Conservation (phyloP, 2,329 filamentous ascomycete genomes). For the Cadophora sp. region DNA sequence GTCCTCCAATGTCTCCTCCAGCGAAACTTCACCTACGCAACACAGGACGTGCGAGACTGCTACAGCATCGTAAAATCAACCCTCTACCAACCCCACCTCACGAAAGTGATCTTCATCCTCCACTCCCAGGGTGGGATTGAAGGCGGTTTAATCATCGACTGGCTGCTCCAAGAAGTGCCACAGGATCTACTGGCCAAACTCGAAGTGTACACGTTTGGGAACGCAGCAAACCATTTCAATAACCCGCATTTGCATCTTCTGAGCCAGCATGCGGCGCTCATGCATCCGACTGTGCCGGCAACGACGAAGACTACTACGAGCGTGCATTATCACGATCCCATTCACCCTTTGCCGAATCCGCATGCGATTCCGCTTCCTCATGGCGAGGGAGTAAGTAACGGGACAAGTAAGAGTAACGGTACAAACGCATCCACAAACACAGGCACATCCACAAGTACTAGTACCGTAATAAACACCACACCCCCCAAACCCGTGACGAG, state of each 20-base stretch:
- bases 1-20: conserved; percentile 80
- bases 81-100: conserved; percentile 65
- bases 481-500: not conserved
- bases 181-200: conserved; percentile 70
- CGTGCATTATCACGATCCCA: conserved; percentile 38
- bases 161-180: conserved; percentile 75
- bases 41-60: conserved; percentile 68
- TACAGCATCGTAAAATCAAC: conserved; percentile 67
- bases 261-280: conserved; percentile 52
- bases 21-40: conserved; percentile 76
- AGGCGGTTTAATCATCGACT: conserved; percentile 75
- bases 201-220: conserved; percentile 81
- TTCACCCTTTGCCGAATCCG: conserved; percentile 17
- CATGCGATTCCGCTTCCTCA: not conserved
- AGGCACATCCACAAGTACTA: not conserved
- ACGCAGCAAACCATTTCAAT: conserved; percentile 82
- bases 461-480: not conserved
- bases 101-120: conserved; percentile 75
- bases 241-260: conserved; percentile 66
- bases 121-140: conserved; percentile 83
- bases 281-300: conserved; percentile 49
- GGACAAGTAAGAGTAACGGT: not conserved
- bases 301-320: conserved; percentile 41
- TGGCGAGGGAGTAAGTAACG: too few species aligned
- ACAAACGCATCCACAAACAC: too few species aligned